Base-by-base conservation (phyloP, 257 asterid species). In the Lycium barbarum region DNA sequence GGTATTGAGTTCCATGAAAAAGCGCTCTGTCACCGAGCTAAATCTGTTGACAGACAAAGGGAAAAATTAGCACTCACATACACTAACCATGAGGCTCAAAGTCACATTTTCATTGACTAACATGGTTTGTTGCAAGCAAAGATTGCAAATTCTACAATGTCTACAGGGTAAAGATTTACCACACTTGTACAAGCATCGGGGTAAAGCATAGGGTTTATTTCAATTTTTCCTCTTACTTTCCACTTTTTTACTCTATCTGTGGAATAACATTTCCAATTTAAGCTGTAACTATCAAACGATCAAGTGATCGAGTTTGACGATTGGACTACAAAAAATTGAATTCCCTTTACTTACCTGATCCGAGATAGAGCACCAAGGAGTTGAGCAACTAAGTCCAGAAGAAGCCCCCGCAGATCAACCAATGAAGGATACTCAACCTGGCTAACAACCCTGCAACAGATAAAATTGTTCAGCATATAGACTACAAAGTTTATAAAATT, bases 381-480 rank as follows among this genome's bases (percentile, higher is more conserved):
- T 87, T 97, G 99, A n/a, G 99, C 99, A 54, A 95, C 99, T 80
- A 97, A 91, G 91, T 97, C 99, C 89, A 97, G 93, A 84, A 97
- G 97, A 90, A 97, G 98, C 86, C 99, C 98, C 90, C 99, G 93
- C 89, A 97, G 92, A 91, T 97, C 99, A 88, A 97, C 98, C 89
- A 97, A 93, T 43, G 99, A 97, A 89, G 99, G 99, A 89, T 97
- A 95, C 71, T 97, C 98, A 36, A 94, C 95, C 91, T 95, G 99
- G 92, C 99, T 97, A 83, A 97, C 98, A 87, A 93, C 98, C 93
- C 99, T 97, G 96, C 73, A 87, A 85, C 71, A 84, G 87, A 40
- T 80, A 81, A 59, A 66, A 83, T 83, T 83, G 55, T 26, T 83
- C 81, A 83, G 82, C 65, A 78, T 78, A 26, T 33, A 18, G 22